Conservation (phyloP, 2,329 filamentous ascomycete species). For the Teratosphaeria epicoccoides region DNA sequence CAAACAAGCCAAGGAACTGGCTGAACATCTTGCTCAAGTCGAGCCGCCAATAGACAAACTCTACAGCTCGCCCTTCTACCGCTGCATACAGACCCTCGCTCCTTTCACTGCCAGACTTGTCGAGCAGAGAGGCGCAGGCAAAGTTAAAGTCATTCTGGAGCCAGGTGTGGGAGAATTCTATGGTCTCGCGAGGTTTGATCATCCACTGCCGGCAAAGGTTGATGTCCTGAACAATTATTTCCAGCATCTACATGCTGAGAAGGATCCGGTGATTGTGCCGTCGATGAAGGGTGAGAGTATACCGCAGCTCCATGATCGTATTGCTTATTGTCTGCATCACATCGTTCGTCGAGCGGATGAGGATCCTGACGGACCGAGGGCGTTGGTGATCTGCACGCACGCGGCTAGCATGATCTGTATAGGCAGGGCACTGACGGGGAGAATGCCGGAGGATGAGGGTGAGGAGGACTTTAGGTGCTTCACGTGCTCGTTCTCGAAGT, state of each 20-base stretch:
- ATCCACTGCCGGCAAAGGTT: slow-evolving; percentile 64
- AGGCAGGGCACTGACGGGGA: slow-evolving; percentile 69
- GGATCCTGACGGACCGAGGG: slow-evolving; percentile 51
- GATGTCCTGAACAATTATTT: slow-evolving; percentile 57
- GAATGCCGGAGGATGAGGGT: slow-evolving; percentile 58
- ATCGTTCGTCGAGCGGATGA: slow-evolving; percentile 64
- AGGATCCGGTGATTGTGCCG: slow-evolving; percentile 52
- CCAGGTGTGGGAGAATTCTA: slow-evolving; percentile 69
- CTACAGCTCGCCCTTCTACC: slow-evolving; percentile 79
- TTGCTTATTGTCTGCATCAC: slow-evolving; percentile 57
- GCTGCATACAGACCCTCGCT: slow-evolving; percentile 73
- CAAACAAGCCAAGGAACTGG: slow-evolving; percentile 70
- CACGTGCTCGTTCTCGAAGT: slow-evolving; percentile 71
- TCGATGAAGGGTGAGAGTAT: slow-evolving; percentile 67
- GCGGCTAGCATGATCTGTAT: slow-evolving; percentile 82
- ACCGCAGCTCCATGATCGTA: slow-evolving; percentile 65
- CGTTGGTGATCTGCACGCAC: slow-evolving; percentile 76
- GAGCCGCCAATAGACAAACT: slow-evolving; percentile 61
- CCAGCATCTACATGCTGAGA: slow-evolving; percentile 42
- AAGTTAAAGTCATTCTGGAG: slow-evolving; percentile 25
- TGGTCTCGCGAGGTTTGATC: slow-evolving; percentile 72
- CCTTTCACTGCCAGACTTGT: slow-evolving; percentile 51
- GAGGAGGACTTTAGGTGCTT: slow-evolving; percentile 76
- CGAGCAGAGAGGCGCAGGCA: slow-evolving; percentile 14
- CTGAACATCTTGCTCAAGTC: slow-evolving; percentile 48